These are phyloP conservation scores for Daedaleopsis sinensis DNA, from an alignment of 768 basidiomycete genomes.

Conservation along the genomic window DNA sequence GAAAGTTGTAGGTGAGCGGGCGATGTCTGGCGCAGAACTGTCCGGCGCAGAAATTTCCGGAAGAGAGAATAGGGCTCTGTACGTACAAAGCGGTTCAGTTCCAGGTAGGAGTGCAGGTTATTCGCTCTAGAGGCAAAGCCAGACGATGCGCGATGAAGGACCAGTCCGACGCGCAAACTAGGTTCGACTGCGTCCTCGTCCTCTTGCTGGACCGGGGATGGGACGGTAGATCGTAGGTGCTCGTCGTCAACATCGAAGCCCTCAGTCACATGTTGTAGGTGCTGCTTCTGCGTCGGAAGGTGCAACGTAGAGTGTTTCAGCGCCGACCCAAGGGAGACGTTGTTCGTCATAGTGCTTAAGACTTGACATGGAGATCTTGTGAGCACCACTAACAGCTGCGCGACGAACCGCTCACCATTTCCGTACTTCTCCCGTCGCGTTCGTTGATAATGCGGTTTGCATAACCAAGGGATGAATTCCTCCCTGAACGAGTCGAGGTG, in stretches of 20 bases:
- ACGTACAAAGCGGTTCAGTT: conserved; percentile 78
- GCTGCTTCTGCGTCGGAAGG: conserved; percentile 12
- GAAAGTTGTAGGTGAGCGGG: background rate
- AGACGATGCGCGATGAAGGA: conserved; percentile 55
- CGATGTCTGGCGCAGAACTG: background rate
- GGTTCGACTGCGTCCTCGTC: conserved; percentile 38
- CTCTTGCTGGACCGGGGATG: conserved; percentile 47
- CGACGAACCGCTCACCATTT: conserved; percentile 42
- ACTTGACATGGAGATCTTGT: conserved; percentile 35
- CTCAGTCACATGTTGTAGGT: conserved; percentile 19
- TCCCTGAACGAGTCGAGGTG: conserved; percentile 84
- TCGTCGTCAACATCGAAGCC: conserved; percentile 25
- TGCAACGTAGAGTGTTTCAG: conserved; percentile 63
- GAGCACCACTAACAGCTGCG: background rate
- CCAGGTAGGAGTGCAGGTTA: conserved; percentile 74
- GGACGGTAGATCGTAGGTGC: conserved; percentile 39
- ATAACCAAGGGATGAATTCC: conserved; percentile 92
- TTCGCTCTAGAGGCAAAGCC: conserved; percentile 75
- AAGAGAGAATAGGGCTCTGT: background rate
- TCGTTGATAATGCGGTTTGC: conserved; percentile 79
- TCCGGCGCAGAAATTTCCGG: background rate
- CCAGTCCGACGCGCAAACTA: conserved; percentile 65
- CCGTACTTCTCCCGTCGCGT: conserved; percentile 63
- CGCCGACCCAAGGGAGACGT: conserved; percentile 50
- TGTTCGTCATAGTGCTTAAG: conserved; percentile 47